Percentiles rank a stretch among this genome's conserved stretches.
These are phyloP conservation scores for Diddensiella santjacobensis DNA, from an alignment of 805 yeast genomes.

Conservation along the genomic window DNA sequence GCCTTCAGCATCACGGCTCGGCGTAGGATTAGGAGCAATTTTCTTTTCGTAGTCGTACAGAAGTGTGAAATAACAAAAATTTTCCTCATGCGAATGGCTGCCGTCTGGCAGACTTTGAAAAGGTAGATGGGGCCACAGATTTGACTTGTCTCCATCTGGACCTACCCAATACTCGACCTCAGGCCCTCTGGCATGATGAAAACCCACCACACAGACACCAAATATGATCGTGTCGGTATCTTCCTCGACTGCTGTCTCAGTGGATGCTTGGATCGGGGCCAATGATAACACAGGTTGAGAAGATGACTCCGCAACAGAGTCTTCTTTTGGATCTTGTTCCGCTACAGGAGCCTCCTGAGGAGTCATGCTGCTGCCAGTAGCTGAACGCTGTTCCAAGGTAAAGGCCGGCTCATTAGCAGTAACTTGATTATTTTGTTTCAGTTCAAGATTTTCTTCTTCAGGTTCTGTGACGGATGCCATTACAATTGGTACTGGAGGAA, in stretches of 20 bases:
- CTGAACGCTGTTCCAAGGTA: too few relatives aligned
- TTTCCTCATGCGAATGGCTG: constrained; percentile 88
- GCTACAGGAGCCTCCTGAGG: too few relatives aligned
- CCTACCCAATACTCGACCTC: constrained; percentile 89
- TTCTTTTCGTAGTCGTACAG: constrained; percentile 57
- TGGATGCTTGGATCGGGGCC: constrained; percentile 1
- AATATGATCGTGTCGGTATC: constrained; percentile 45
- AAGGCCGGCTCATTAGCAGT: too few relatives aligned
- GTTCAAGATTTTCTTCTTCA: too few relatives aligned
- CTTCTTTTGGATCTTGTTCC: too few relatives aligned
- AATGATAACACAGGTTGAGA: too few relatives aligned
- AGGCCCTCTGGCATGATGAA: constrained; percentile 90
- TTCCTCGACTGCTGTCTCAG: constrained; percentile 4
- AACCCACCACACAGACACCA: constrained; percentile 87
- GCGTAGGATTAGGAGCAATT: constrained; percentile 42
- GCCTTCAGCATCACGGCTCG: constrained; percentile 37
- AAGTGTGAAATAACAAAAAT: constrained; percentile 84
- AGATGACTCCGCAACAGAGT: too few relatives aligned
- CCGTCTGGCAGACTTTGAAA: constrained; percentile 97
- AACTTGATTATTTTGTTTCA: too few relatives aligned
- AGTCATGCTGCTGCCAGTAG: too few relatives aligned
- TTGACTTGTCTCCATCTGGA: constrained; percentile 39
- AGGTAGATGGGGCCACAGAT: constrained; percentile 80
- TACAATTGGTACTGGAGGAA: too few relatives aligned
- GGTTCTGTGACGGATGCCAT: too few relatives aligned